Evolutionary conservation across 2,329 filamentous ascomycete species (phyloP).

Genomic region (Stemphylium beticola): DNA sequence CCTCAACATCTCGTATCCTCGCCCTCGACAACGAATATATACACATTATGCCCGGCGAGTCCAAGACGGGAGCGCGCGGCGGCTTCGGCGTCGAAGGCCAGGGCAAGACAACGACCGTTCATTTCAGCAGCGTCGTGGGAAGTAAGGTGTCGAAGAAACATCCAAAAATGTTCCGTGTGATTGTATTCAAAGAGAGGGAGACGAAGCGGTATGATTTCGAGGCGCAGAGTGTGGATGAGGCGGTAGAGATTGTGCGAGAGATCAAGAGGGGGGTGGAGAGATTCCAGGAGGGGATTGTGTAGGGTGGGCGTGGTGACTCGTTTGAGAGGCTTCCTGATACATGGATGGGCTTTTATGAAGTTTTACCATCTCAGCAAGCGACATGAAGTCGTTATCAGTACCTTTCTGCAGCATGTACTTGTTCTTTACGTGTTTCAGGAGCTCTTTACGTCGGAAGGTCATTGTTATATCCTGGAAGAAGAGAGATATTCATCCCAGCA

Average conservation of each 20-base stretch:
- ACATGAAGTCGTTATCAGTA: too few species aligned
- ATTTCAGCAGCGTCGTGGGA: conserved; percentile 81
- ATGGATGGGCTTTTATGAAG: background rate
- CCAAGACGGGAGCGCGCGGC: conserved; percentile 57
- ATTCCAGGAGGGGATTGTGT: conserved; percentile 60
- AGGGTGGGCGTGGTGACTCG: background rate
- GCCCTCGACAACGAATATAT: conserved; percentile 87
- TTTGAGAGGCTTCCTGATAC: background rate
- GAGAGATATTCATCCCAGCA: too few species aligned
- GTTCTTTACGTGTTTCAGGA: too few species aligned
- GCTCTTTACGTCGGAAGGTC: too few species aligned
- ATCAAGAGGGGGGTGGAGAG: conserved; percentile 77
- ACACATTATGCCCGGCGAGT: conserved; percentile 73
- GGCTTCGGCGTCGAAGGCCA: conserved; percentile 45
- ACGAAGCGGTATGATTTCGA: conserved; percentile 87
- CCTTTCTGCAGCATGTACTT: background rate
- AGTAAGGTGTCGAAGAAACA: conserved; percentile 82
- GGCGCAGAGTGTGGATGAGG: conserved; percentile 73
- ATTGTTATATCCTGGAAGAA: too few species aligned
- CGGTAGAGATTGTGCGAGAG: conserved; percentile 78
- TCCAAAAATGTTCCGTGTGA: conserved; percentile 78
- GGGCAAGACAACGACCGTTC: conserved; percentile 78
- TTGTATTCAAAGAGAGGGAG: conserved; percentile 77
- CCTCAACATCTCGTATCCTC: conserved; percentile 75
- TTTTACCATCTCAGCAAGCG: background rate